Conservation (phyloP, 1,139 yeast genomes). For the Candida albicans region DNA sequence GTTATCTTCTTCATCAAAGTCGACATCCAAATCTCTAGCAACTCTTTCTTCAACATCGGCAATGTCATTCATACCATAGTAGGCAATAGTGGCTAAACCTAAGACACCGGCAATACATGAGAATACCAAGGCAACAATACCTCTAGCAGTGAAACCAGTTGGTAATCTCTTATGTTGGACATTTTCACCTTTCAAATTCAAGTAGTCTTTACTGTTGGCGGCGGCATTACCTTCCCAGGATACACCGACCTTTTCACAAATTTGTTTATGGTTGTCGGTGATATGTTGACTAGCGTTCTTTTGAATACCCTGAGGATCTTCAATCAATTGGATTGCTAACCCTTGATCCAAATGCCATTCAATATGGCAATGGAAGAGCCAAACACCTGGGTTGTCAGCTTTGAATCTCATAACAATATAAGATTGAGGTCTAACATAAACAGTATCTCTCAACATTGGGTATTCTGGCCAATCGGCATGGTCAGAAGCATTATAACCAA, state of each 20-base stretch:
- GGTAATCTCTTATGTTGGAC: slow-evolving; percentile 60
- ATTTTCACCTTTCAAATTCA: slow-evolving; percentile 57
- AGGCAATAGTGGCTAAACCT: slow-evolving; percentile 56
- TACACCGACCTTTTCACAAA: slow-evolving; percentile 48
- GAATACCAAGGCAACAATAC: slow-evolving; percentile 60
- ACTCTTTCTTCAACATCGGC: slow-evolving; percentile 59
- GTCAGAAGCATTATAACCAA: slow-evolving; percentile 45
- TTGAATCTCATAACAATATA: slow-evolving; percentile 64
- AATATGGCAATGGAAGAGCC: slow-evolving; percentile 93
- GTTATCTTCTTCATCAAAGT: slow-evolving; percentile 43
- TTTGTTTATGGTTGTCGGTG: slow-evolving; percentile 47
- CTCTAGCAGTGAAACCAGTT: slow-evolving; percentile 66
- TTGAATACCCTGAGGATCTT: slow-evolving; percentile 65
- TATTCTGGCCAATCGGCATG: slow-evolving; percentile 58
- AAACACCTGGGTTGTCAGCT: slow-evolving; percentile 87
- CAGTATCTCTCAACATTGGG: slow-evolving; percentile 69
- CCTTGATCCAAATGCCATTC: slow-evolving; percentile 96
- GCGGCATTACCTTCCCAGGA: slow-evolving; percentile 69
- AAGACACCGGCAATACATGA: slow-evolving; percentile 58
- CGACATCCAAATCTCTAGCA: slow-evolving; percentile 58
- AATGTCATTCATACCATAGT: slow-evolving; percentile 68
- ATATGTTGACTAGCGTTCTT: slow-evolving; percentile 32
- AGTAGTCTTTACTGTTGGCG: slow-evolving; percentile 51
- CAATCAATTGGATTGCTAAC: slow-evolving; percentile 67
- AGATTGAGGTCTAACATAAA: slow-evolving; percentile 63